Evolutionary conservation across 2,329 filamentous ascomycete genomes (phyloP).

Genomic region (Amauroascus verrucosus): DNA sequence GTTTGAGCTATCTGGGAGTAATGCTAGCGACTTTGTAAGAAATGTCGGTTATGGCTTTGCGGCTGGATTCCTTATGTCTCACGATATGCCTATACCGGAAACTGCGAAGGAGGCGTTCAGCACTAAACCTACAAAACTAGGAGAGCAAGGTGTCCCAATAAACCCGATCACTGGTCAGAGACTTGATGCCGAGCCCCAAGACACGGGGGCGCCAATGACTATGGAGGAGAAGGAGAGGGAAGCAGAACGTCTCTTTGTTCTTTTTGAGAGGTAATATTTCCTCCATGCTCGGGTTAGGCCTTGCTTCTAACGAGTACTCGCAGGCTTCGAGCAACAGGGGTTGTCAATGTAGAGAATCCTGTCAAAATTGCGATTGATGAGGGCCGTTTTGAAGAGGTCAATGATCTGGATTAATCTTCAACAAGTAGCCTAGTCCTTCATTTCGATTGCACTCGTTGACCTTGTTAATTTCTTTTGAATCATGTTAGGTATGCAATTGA

Average conservation of each 20-base stretch:
- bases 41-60: constrained; percentile 95
- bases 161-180: constrained; percentile 87
- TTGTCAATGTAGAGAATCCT: constrained; percentile 70
- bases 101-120: constrained; percentile 50
- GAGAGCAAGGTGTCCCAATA: constrained; percentile 39
- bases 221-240: constrained; percentile 86
- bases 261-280: constrained; percentile 64
- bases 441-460: not conserved
- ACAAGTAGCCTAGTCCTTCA: not conserved
- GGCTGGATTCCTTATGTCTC: constrained; percentile 76
- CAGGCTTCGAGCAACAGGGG: constrained; percentile 60
- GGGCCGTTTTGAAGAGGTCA: constrained; percentile 60
- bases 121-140: constrained; percentile 20
- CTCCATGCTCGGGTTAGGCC: not conserved
- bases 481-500: not conserved
- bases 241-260: constrained; percentile 76
- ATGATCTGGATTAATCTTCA: constrained; percentile 17
- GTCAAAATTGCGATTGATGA: constrained; percentile 59
- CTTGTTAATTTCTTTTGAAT: not conserved
- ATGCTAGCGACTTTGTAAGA: constrained; percentile 68
- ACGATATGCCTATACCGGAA: constrained; percentile 67
- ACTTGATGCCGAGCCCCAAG: constrained; percentile 54
- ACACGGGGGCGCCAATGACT: constrained; percentile 64
- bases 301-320: not conserved
- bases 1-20: constrained; percentile 75